phyloP scores from a whole-genome alignment of 495 filamentous ascomycete species.

The Parathielavia appendiculata region DNA sequence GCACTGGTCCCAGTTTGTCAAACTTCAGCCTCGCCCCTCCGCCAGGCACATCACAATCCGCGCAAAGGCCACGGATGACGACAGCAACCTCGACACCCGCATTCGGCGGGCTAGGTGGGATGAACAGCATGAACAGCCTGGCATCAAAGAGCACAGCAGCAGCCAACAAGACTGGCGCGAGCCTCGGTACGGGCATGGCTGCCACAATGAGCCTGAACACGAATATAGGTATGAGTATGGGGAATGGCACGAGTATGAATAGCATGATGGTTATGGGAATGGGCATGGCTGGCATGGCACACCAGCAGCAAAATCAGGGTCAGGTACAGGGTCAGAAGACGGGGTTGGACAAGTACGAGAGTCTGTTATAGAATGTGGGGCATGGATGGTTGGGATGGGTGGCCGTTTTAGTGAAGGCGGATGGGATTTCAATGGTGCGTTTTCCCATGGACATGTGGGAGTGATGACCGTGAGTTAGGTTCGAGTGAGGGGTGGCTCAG shows the following conservation, averaged over 20 bases:
- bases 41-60: conserved; percentile 20
- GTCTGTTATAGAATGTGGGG: conserved; percentile 52
- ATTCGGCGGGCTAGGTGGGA: conserved; percentile 13
- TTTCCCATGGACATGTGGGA: too few relatives aligned
- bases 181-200: conserved; percentile 18
- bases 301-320: conserved; percentile 22
- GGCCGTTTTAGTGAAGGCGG: too few relatives aligned
- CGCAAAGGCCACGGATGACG: neutral
- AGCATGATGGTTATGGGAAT: conserved; percentile 12
- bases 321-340: conserved; percentile 48
- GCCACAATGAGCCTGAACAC: conserved; percentile 23
- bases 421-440: too few relatives aligned
- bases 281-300: conserved; percentile 12
- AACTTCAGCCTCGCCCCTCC: conserved; percentile 42
- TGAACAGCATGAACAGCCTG: conserved; percentile 14
- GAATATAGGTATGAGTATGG: conserved; percentile 26
- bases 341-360: conserved; percentile 77
- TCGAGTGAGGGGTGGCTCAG: too few relatives aligned
- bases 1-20: conserved; percentile 18
- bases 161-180: neutral
- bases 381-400: too few relatives aligned
- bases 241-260: conserved; percentile 23
- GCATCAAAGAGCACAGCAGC: conserved; percentile 3
- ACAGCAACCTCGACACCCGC: conserved; percentile 5
- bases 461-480: too few relatives aligned